phyloP scores from a whole-genome alignment of 176 grass and related monocot species.

The Areca catechu region DNA sequence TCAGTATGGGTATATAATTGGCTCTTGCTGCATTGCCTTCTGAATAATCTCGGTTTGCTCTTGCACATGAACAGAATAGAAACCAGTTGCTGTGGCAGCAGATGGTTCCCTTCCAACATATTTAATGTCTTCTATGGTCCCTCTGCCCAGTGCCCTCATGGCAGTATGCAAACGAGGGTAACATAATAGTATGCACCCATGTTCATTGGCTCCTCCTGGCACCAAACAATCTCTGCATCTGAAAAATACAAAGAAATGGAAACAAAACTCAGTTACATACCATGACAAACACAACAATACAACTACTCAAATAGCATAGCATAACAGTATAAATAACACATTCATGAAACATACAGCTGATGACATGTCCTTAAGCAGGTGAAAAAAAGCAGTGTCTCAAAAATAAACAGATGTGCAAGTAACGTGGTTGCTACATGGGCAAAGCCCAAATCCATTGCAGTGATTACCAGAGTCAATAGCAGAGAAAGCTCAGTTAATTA shows the following conservation, averaged over 20 bases:
- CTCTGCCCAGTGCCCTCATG: constrained; percentile 3
- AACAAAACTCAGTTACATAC: too few species aligned
- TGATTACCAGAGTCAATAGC: too few species aligned
- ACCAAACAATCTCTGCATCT: constrained; percentile 24
- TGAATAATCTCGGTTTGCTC: constrained; percentile 18
- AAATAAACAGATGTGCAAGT: too few species aligned
- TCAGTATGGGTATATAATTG: neutral
- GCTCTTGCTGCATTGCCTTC: constrained; percentile 17
- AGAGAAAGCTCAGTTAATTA: too few species aligned
- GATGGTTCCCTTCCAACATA: constrained; percentile 21
- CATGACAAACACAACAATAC: too few species aligned
- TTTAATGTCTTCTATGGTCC: constrained; percentile 11
- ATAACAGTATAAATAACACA: too few species aligned
- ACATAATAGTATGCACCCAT: constrained; percentile 21
- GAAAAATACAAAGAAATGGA: neutral
- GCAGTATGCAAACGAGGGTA: constrained; percentile 10
- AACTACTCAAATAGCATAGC: too few species aligned
- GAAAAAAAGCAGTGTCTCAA: too few species aligned
- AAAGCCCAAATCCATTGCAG: too few species aligned
- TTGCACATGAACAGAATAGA: constrained; percentile 16
- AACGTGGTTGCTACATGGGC: too few species aligned
- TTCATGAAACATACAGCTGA: too few species aligned
- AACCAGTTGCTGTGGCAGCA: constrained; percentile 17
- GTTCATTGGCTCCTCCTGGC: constrained; percentile 25
- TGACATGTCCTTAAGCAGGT: too few species aligned